phyloP scores from a whole-genome alignment of 352 stramenopile genomes.

The Globisporangium paddicum region DNA sequence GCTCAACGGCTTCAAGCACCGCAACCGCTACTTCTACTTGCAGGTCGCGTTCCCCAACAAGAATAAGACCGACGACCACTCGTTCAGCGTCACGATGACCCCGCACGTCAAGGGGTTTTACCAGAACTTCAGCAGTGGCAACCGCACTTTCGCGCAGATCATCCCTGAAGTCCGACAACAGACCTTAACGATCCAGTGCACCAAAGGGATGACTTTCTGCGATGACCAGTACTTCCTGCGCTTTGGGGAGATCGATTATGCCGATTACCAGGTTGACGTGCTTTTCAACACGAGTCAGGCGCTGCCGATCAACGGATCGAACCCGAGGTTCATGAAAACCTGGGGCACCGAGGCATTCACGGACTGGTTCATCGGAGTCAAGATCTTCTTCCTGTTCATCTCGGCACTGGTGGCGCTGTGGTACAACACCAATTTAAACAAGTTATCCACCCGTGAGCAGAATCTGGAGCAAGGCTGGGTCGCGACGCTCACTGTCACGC shows the following conservation, averaged over 20 bases:
- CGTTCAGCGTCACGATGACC: constrained; percentile 48
- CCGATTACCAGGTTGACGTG: constrained; percentile 47
- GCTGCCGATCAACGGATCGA: constrained; percentile 29
- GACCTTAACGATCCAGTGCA: constrained; percentile 30
- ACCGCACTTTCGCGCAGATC: constrained; percentile 33
- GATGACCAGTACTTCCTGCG: constrained; percentile 43
- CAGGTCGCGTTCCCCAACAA: constrained; percentile 43
- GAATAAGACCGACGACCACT: constrained; percentile 22
- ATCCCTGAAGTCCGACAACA: constrained; percentile 31
- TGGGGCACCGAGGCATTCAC: constrained; percentile 47
- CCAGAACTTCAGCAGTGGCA: constrained; percentile 23
- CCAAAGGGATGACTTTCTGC: constrained; percentile 27
- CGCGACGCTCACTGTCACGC: constrained; percentile 31
- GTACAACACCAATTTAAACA: constrained; percentile 42
- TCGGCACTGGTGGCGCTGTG: constrained; percentile 28
- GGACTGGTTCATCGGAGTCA: constrained; percentile 52
- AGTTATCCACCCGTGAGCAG: constrained; percentile 40
- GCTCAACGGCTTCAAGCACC: constrained; percentile 42
- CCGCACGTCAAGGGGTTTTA: constrained; percentile 50
- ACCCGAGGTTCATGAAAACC: constrained; percentile 50
- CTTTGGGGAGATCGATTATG: constrained; percentile 51
- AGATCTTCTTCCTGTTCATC: constrained; percentile 47
- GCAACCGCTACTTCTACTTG: constrained; percentile 65
- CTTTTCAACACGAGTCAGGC: constrained; percentile 47
- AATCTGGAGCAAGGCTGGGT: constrained; percentile 61